Conservation (phyloP, 306 rosid species). For the Bauhinia variegata region DNA sequence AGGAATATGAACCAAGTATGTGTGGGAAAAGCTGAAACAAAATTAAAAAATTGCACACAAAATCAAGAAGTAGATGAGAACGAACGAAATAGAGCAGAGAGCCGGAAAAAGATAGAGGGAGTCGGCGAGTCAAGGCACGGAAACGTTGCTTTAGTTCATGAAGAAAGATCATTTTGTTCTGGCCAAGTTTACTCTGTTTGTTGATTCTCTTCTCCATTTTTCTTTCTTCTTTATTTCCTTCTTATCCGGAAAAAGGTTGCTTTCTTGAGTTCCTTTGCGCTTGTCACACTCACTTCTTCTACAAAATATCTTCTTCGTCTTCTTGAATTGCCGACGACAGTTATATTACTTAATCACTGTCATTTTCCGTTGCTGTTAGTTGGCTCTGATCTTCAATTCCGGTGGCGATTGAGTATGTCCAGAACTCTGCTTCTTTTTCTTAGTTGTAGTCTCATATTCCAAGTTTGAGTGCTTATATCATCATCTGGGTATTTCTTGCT, state of each 20-base stretch:
- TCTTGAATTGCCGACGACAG: neutral
- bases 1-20: neutral
- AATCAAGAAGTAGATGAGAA: neutral
- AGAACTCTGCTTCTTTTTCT: neutral
- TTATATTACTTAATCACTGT: constrained; percentile 16
- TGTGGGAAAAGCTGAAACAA: neutral
- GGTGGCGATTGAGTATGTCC: constrained; percentile 17
- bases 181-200: constrained; percentile 23
- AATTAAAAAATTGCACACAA: neutral
- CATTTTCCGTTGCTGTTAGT: neutral
- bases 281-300: neutral
- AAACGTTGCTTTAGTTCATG: neutral
- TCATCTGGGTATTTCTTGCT: constrained; percentile 30
- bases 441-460: neutral
- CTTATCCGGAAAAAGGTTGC: constrained; percentile 6
- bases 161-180: neutral
- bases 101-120: neutral
- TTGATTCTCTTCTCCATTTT: constrained; percentile 24
- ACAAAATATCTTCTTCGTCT: constrained; percentile 3
- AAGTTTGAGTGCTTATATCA: neutral
- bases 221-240: neutral
- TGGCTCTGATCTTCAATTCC: constrained; percentile 24
- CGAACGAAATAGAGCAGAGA: neutral
- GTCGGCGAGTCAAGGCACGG: neutral
- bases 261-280: neutral